These are phyloP conservation scores for Dothideomycetes sp. DNA, from an alignment of 2,329 filamentous ascomycete genomes.

Conservation along the genomic window DNA sequence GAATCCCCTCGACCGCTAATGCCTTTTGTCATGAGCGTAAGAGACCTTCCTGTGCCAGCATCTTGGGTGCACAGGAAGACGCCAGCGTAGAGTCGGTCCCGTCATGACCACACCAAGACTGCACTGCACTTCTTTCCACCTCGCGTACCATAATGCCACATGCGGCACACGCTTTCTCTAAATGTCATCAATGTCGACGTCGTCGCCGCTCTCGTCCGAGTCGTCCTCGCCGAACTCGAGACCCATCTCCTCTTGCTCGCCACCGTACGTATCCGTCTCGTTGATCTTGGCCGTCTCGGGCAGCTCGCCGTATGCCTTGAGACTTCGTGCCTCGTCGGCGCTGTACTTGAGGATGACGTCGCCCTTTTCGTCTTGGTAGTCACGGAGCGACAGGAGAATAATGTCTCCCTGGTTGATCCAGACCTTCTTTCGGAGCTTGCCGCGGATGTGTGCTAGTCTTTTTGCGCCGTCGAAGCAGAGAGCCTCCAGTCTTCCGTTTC, in stretches of 20 bases:
- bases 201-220: constrained; percentile 52
- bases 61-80: background rate
- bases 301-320: constrained; percentile 96
- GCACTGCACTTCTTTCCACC: too few species aligned
- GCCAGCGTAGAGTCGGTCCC: background rate
- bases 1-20: background rate
- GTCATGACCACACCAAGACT: too few species aligned
- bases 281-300: constrained; percentile 99
- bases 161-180: too few species aligned
- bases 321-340: constrained; percentile 82
- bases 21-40: background rate
- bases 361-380: constrained; percentile 90
- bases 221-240: constrained; percentile 98
- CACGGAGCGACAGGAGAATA: constrained; percentile 75
- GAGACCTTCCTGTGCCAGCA: too few species aligned
- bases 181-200: constrained; percentile 93
- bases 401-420: constrained; percentile 99
- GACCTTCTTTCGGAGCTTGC: constrained; percentile 99
- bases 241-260: constrained; percentile 87
- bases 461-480: constrained; percentile 92
- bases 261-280: constrained; percentile 90
- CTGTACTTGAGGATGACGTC: constrained; percentile 93
- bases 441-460: constrained; percentile 74
- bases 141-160: too few species aligned
- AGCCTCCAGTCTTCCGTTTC: constrained; percentile 86